phyloP scores from a whole-genome alignment of 73 alveolate genomes.

The Paramecium tetraurelia region DNA sequence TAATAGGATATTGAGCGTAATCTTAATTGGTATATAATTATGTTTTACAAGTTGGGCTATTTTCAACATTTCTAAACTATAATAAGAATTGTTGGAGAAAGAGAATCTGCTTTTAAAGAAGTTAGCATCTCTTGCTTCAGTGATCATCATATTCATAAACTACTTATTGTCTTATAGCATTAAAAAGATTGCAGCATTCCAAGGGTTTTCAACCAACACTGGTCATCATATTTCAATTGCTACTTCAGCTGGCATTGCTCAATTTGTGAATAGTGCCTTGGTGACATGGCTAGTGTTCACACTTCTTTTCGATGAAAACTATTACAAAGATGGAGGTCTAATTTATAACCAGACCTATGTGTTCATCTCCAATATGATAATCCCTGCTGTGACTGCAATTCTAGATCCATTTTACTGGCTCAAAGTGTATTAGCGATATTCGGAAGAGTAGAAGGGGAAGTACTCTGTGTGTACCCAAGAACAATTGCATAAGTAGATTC shows the following conservation, averaged over 20 bases:
- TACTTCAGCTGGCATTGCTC: not conserved
- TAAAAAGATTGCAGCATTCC: not conserved
- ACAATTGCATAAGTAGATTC: not conserved
- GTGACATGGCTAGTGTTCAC: not conserved
- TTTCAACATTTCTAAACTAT: not conserved
- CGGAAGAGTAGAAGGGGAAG: not conserved
- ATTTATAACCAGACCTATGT: not conserved
- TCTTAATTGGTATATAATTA: not conserved
- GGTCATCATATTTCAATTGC: not conserved
- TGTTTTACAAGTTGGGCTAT: constrained; percentile 4
- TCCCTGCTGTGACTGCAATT: not conserved
- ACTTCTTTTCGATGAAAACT: not conserved
- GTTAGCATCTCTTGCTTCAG: not conserved
- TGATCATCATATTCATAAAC: not conserved
- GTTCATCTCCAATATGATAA: not conserved
- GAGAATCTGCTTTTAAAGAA: not conserved
- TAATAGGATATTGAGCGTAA: not conserved
- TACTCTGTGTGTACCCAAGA: not conserved
- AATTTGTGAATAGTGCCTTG: not conserved
- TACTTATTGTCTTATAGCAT: not conserved
- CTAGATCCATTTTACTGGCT: not conserved
- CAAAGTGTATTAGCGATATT: not conserved
- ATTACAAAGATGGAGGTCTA: not conserved
- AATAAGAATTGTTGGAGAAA: not conserved
- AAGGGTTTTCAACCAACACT: constrained; percentile 12